Conservation (phyloP, 768 basidiomycete species). For the Collybia sp. region DNA sequence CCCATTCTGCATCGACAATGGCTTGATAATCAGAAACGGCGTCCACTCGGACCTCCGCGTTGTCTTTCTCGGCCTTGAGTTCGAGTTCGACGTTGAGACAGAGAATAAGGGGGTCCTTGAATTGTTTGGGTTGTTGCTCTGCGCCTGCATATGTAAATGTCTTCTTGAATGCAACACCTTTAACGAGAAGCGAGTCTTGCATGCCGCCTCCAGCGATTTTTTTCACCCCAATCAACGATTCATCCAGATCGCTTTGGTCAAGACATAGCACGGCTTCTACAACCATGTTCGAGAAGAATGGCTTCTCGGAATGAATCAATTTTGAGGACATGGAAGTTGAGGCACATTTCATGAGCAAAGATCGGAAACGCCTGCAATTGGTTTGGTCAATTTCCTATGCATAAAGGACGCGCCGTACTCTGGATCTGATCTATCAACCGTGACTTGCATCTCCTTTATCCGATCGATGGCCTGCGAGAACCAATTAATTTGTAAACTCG, state of each 20-base stretch:
- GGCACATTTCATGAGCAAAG: conserved; percentile 92
- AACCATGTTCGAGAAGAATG: conserved; percentile 98
- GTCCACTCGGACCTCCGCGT: conserved; percentile 96
- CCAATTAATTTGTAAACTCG: conserved; percentile 4
- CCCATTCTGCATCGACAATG: conserved; percentile 99
- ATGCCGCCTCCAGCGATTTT: conserved; percentile 97
- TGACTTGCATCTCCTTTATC: conserved; percentile 87
- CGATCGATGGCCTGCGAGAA: conserved; percentile 67
- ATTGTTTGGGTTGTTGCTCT: conserved; percentile 96
- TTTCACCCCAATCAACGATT: conserved; percentile 94
- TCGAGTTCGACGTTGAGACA: conserved; percentile 98
- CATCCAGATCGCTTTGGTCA: conserved; percentile 92
- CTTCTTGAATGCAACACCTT: conserved; percentile 97
- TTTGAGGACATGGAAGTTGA: conserved; percentile 99
- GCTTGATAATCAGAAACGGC: conserved; percentile 98
- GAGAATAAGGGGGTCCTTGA: conserved; percentile 83
- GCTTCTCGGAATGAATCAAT: conserved; percentile 97
- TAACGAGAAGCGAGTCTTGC: conserved; percentile 89
- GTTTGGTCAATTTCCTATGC: conserved; percentile 2
- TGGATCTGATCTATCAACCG: conserved; percentile 84
- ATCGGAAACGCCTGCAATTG: conserved; percentile 74
- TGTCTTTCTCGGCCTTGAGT: conserved; percentile 98
- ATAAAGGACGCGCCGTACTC: conserved; percentile 51
- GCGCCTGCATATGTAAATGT: conserved; percentile 99
- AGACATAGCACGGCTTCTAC: conserved; percentile 93